Base-by-base conservation (phyloP, 306 rosid genomes). In the Prunus davidiana region DNA sequence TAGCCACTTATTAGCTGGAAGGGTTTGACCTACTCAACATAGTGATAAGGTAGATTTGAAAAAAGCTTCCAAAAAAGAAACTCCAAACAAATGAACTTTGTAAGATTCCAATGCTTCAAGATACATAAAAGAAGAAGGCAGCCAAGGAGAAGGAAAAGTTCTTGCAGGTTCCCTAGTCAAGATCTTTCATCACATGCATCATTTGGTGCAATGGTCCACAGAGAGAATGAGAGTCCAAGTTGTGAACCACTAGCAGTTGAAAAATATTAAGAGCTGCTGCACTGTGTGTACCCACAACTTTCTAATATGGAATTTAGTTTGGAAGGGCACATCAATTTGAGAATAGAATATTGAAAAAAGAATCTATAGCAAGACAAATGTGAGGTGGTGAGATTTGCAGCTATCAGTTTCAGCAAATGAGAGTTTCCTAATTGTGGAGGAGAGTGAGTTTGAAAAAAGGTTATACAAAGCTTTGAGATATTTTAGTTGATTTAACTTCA, bases 101-200 rank as follows among this genome's bases (percentile, higher is more conserved):
- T 50, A 34, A 76, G 62, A 51, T 52, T 66, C 45, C 52, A 67
- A 55, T 16, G 2, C 27, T 22, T 49, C 55, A 11, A 58, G 16
- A 60, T 20, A 10, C 9, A 11, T n/a, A n/a, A n/a, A 2, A 3
- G 8, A 1, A 56, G 2, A 55, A 55, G 41, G 10, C 20, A 28
- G 32, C 32, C 64, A 30, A 18, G 8, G 72, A 25, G 18, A 18
- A 38, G 49, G 72, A 47, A 1, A 32, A 38, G 49, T 65, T 20
- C 46, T 38, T 30, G 19, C 38, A 16, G 6, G 38, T 10, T 6
- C 8, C 54, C 12, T 11, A 9, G 46, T 61, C 71, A 79, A 72
- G 76, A n/a, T 76, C 28, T 14, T 55, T 65, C 54, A 65, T 69
- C 47, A 68, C 41, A 68, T 24, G 71, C 56, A 41, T 9, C 0